These are phyloP conservation scores for Xylaria multiplex DNA, from an alignment of 2,329 filamentous ascomycete genomes.

Conservation along the genomic window DNA sequence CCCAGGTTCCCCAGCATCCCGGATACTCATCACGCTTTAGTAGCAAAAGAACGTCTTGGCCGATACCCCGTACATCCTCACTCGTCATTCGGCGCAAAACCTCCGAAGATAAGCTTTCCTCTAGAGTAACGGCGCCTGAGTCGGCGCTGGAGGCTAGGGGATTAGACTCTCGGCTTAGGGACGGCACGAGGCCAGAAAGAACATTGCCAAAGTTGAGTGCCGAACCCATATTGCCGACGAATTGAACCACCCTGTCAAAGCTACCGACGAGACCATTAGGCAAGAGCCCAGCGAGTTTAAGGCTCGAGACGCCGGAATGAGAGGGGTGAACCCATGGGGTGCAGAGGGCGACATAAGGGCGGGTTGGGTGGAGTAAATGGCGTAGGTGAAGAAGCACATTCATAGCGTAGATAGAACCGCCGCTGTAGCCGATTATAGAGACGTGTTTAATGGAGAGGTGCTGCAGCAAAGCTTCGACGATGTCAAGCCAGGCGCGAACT, in stretches of 20 bases:
- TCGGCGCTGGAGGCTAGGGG: constrained; percentile 31
- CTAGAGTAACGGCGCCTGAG: constrained; percentile 29
- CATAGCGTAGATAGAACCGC: constrained; percentile 40
- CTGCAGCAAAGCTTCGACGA: constrained; percentile 47
- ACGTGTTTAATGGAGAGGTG: constrained; percentile 49
- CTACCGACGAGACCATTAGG: constrained; percentile 36
- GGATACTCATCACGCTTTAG: constrained; percentile 36
- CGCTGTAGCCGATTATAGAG: constrained; percentile 40
- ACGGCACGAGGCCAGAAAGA: constrained; percentile 26
- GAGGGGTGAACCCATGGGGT: constrained; percentile 40
- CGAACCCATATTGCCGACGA: constrained; percentile 26
- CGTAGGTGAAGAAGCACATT: constrained; percentile 41
- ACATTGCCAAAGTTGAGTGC: constrained; percentile 34
- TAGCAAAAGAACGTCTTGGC: constrained; percentile 39
- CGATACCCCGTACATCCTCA: constrained; percentile 35
- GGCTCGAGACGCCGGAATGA: constrained; percentile 34
- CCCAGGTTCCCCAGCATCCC: constrained; percentile 39
- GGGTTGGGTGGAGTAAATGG: constrained; percentile 40
- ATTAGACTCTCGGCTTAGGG: background rate
- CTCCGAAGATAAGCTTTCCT: constrained; percentile 29
- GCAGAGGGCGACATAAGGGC: constrained; percentile 41
- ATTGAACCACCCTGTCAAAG: constrained; percentile 29
- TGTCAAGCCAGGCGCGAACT: constrained; percentile 47
- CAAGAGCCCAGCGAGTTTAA: constrained; percentile 32
- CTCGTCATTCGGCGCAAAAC: constrained; percentile 25